Conservation (phyloP, 2,329 filamentous ascomycete species). For the Trichoderma citrinoviride region DNA sequence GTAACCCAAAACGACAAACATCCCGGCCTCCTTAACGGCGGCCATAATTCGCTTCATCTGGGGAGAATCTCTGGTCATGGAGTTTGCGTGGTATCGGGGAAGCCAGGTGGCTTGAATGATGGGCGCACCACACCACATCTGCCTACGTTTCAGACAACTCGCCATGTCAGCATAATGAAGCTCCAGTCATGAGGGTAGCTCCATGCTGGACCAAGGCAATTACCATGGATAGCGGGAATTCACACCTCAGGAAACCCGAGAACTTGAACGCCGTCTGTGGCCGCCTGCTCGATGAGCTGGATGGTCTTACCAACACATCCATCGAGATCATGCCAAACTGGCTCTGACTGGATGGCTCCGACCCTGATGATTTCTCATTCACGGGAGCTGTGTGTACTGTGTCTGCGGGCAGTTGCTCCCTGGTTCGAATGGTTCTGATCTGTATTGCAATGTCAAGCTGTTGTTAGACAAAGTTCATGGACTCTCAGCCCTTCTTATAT, state of each 20-base stretch:
- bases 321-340: slow-evolving; percentile 53
- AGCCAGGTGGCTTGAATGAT: slow-evolving; percentile 1
- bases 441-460: not conserved
- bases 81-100: slow-evolving; percentile 35
- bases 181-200: too few species aligned
- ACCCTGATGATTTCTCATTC: slow-evolving; percentile 1
- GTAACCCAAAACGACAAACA: slow-evolving; percentile 54
- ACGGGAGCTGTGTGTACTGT: not conserved
- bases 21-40: slow-evolving; percentile 49
- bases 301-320: slow-evolving; percentile 52
- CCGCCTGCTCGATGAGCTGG: slow-evolving; percentile 52
- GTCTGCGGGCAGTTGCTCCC: too few species aligned
- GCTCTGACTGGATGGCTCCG: slow-evolving; percentile 45
- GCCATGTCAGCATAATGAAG: not conserved
- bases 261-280: slow-evolving; percentile 48
- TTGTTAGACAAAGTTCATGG: not conserved
- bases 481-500: not conserved
- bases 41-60: slow-evolving; percentile 52
- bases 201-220: not conserved
- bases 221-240: slow-evolving; percentile 27
- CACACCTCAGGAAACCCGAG: slow-evolving; percentile 49
- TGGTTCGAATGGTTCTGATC: not conserved
- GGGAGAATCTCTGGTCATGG: slow-evolving; percentile 42
- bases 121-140: slow-evolving; percentile 5
- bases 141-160: slow-evolving; percentile 6